Evolutionary conservation across 305 asterid species (phyloP).

Genomic region (Fraxinus dipetala): DNA sequence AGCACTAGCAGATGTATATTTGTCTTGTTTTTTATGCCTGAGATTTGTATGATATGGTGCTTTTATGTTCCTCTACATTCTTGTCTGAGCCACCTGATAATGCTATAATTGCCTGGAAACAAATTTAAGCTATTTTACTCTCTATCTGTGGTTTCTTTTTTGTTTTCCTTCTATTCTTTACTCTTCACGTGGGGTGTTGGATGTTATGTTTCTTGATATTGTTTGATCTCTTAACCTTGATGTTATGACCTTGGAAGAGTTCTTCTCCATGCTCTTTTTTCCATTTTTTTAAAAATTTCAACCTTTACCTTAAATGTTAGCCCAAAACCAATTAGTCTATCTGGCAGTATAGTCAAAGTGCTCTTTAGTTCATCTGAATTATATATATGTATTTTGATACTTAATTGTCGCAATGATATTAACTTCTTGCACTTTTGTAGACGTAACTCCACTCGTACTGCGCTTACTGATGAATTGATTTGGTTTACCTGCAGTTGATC

Average conservation of each 20-base stretch:
- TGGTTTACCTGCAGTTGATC: conserved; percentile 54
- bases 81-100: neutral
- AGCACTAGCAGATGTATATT: neutral
- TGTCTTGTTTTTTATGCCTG: neutral
- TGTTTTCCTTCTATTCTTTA: neutral
- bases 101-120: neutral
- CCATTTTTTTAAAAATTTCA: neutral
- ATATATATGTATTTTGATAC: neutral
- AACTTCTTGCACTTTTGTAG: neutral
- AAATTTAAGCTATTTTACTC: neutral
- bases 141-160: neutral
- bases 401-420: neutral
- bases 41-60: neutral
- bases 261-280: neutral
- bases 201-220: conserved; percentile 28
- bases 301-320: neutral
- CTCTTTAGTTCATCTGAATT: neutral
- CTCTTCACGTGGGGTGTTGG: neutral
- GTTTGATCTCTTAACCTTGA: conserved; percentile 27
- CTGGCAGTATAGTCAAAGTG: neutral
- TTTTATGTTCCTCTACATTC: neutral
- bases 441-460: neutral
- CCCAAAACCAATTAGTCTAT: neutral
- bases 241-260: neutral
- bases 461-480: conserved; percentile 5